Evolutionary conservation across 305 asterid species (phyloP), one percentile per base, ranked within the genome.

Genomic region (Fraxinus baroniana): DNA sequence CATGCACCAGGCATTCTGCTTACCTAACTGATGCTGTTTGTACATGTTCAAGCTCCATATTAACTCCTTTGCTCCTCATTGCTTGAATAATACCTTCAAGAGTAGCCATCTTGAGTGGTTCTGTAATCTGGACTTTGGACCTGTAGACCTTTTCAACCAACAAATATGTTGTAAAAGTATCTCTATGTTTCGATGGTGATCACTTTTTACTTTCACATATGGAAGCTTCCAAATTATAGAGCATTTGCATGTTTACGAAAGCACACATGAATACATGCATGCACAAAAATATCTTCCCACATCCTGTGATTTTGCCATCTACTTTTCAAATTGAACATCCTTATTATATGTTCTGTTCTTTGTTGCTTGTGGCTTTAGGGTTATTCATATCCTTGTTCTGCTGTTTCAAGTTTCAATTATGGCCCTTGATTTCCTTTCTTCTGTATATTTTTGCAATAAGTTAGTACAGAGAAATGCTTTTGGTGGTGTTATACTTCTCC

Each of bases 1-100:
- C 68, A 80, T 72, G 74, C 78, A 80, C 55, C 71, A 68, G 44
- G 44, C 57, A 57, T 28, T 49, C 79, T 80, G 79, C 37, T 80
- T 10, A 52, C 39, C 22, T 18, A 2, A 20, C 36, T 80, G 55
- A 37, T 20, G 46, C 44, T 35, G 28, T 46, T 80, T 66, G 74
- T 5, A 66, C 36, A 66, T 7, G 24, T 24, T 66, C 36, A 66
- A 24, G 74, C 28, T 32, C 74, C 36, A 26, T 66, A 26, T 66
- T 28, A 24, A 22, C 28, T 66, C 74, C 18, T 9, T 66, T 24
- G 6, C 3, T 64, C 35, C 6, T 64, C 6, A 10, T 64, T 64
- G 73, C 33, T 26, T 64, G 35, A 30, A 8, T 24, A 8, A 8
- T 66, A 66, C 6, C 6, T 24, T 66, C 33, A 24, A 35, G 74